Percentiles rank a stretch among this genome's conserved stretches.
Conservation (phyloP, 768 basidiomycete species). For the Amylocystis lapponica region DNA sequence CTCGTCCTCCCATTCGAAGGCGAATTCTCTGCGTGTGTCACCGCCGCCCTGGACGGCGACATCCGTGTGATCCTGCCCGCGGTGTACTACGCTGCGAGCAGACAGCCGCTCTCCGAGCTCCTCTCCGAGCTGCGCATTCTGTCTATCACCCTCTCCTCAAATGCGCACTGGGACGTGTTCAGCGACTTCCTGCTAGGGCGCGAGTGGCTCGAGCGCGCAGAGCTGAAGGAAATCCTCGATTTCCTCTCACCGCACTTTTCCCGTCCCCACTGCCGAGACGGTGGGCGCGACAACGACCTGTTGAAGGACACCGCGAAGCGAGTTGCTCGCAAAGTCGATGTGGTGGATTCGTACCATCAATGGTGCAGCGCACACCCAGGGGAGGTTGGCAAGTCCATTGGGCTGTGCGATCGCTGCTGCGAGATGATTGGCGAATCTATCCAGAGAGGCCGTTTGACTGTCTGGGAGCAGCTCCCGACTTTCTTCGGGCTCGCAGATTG, state of each 20-base stretch:
- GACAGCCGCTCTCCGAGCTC: background rate
- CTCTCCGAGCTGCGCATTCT: background rate
- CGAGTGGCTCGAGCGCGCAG: background rate
- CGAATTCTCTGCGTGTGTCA: constrained; percentile 7
- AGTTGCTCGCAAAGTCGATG: background rate
- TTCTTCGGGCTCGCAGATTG: constrained; percentile 3
- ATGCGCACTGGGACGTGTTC: constrained; percentile 2
- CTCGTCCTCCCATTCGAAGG: constrained; percentile 2
- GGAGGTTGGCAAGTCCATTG: background rate
- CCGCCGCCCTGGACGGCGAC: constrained; percentile 11
- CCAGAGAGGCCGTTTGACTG: background rate
- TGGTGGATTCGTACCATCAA: background rate
- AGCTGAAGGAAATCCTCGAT: background rate
- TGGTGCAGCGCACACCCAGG: background rate
- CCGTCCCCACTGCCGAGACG: background rate
- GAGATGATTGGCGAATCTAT: background rate
- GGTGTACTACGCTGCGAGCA: constrained; percentile 9
- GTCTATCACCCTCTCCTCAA: background rate
- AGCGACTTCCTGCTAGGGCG: constrained; percentile 1
- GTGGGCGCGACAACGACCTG: background rate
- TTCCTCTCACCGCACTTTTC: background rate
- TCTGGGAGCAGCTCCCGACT: constrained; percentile 1
- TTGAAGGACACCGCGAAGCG: background rate
- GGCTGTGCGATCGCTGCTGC: background rate
- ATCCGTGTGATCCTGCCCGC: constrained; percentile 11